phyloP scores from a whole-genome alignment of 2,329 filamentous ascomycete genomes.

The Ceratocystis variospora region DNA sequence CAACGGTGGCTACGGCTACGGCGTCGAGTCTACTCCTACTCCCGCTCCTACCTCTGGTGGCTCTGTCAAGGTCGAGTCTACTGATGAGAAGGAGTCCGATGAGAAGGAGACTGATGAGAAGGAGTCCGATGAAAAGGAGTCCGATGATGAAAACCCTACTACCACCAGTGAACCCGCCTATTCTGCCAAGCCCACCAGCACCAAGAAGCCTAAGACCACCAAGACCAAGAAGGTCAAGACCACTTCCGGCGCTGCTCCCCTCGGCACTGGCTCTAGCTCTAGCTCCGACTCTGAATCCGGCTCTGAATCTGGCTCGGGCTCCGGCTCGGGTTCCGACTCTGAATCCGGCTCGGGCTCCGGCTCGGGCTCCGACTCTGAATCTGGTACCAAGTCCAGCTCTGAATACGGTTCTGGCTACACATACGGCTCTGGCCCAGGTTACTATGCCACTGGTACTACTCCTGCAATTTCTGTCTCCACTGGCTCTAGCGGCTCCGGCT shows the following conservation, averaged over 20 bases:
- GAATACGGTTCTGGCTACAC: neutral
- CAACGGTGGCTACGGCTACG: neutral
- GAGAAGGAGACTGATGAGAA: neutral
- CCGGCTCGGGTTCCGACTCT: neutral
- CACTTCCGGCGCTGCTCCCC: neutral
- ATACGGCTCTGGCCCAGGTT: too few relatives aligned
- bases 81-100: neutral
- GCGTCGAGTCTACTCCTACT: neutral
- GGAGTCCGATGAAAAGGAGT: neutral
- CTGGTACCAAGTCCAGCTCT: neutral
- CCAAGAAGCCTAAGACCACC: constrained; percentile 22
- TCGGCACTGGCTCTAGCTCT: neutral
- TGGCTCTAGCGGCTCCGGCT: neutral
- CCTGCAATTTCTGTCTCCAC: neutral
- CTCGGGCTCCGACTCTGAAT: neutral
- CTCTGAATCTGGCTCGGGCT: neutral
- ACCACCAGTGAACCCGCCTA: neutral
- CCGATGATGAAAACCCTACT: neutral
- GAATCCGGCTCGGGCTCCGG: too few relatives aligned
- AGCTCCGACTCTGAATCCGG: neutral
- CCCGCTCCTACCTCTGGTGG: neutral
- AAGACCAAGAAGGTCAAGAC: constrained; percentile 23
- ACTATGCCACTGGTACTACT: neutral
- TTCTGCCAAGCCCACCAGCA: constrained; percentile 24
- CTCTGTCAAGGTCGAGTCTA: neutral